Percentiles rank a stretch among this genome's conserved stretches.
Evolutionary conservation across 805 yeast genomes (phyloP).

Genomic region (Saccharomycopsis lassenensis): DNA sequence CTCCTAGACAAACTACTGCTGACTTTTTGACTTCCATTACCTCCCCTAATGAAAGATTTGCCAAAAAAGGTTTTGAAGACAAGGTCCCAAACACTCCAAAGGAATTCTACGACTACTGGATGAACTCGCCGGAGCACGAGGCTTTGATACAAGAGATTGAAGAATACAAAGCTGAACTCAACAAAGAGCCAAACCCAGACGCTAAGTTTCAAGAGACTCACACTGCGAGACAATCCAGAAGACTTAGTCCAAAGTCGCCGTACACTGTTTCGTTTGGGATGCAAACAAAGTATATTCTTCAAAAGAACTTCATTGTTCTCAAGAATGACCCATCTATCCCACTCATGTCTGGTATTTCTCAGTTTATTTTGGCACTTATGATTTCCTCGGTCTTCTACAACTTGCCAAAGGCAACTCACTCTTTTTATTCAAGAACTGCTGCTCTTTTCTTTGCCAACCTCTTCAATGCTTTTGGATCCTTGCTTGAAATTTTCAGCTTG

Average conservation of each 20-base stretch:
- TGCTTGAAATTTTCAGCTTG: constrained; percentile 33
- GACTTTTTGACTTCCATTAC: constrained; percentile 44
- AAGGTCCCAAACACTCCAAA: constrained; percentile 28
- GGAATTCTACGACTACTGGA: constrained; percentile 32
- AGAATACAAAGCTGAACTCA: constrained; percentile 17
- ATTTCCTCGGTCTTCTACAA: constrained; percentile 34
- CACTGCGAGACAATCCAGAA: constrained; percentile 28
- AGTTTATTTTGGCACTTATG: constrained; percentile 31
- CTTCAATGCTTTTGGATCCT: constrained; percentile 34
- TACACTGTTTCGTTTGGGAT: constrained; percentile 29
- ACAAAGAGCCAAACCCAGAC: constrained; percentile 21
- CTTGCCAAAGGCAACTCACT: constrained; percentile 21
- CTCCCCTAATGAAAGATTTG: constrained; percentile 24
- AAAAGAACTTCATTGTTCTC: constrained; percentile 27
- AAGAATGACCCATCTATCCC: constrained; percentile 32
- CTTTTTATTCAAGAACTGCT: constrained; percentile 35
- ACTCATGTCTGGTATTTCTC: constrained; percentile 26
- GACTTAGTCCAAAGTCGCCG: constrained; percentile 26
- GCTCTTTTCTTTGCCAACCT: constrained; percentile 40
- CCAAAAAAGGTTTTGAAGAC: constrained; percentile 25
- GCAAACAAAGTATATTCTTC: constrained; percentile 28
- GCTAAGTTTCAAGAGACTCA: constrained; percentile 22
- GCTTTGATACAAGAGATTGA: constrained; percentile 28
- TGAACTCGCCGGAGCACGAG: constrained; percentile 24
- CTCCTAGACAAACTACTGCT: constrained; percentile 50